phyloP scores from a whole-genome alignment of 805 yeast genomes.

The Blastobotrys muscicola region DNA sequence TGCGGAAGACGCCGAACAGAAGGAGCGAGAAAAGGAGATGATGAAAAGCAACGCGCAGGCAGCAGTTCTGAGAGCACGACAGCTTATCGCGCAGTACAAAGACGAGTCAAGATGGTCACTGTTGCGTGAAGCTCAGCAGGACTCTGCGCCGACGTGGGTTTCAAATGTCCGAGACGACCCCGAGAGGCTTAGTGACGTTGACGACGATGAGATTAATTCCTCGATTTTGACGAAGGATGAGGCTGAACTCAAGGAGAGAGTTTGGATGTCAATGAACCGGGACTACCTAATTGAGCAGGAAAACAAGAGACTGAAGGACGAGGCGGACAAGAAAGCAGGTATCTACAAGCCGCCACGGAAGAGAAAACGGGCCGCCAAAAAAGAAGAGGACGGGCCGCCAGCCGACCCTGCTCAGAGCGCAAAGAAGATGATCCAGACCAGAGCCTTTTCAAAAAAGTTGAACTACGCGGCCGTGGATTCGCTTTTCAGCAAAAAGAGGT shows the following conservation, averaged over 20 bases:
- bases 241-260: slow-evolving; percentile 59
- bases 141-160: slow-evolving; percentile 21
- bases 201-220: slow-evolving; percentile 67
- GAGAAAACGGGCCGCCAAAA: slow-evolving; percentile 27
- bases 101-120: too few relatives aligned
- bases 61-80: not conserved
- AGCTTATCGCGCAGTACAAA: too few relatives aligned
- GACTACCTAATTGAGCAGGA: slow-evolving; percentile 83
- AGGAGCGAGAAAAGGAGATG: not conserved
- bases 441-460: slow-evolving; percentile 77
- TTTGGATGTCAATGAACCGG: slow-evolving; percentile 86
- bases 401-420: slow-evolving; percentile 70
- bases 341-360: slow-evolving; percentile 41
- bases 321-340: slow-evolving; percentile 83
- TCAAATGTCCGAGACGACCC: slow-evolving; percentile 48
- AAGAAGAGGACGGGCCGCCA: slow-evolving; percentile 20
- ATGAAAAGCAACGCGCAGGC: not conserved
- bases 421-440: slow-evolving; percentile 62
- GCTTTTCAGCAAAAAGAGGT: slow-evolving; percentile 20
- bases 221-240: slow-evolving; percentile 62
- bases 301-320: slow-evolving; percentile 67
- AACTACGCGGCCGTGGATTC: slow-evolving; percentile 71
- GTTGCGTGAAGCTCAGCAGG: not conserved
- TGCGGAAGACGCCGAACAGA: slow-evolving; percentile 1
- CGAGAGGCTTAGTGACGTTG: slow-evolving; percentile 61